Conservation (phyloP, 2,329 filamentous ascomycete species). For the Pyrenochaeta sp. region DNA sequence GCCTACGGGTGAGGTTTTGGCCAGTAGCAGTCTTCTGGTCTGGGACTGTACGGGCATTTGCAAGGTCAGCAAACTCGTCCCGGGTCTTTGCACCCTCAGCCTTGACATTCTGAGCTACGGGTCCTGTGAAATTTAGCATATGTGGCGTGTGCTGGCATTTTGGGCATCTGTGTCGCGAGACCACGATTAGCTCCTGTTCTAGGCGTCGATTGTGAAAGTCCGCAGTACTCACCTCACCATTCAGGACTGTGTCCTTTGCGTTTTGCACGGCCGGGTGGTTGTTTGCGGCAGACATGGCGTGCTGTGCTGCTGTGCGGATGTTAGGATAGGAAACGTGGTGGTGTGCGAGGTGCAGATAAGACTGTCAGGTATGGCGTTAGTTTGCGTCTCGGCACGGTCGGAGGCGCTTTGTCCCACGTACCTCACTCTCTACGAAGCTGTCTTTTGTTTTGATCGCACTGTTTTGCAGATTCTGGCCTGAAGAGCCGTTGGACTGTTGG, state of each 20-base stretch:
- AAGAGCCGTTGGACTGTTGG: conserved; percentile 32
- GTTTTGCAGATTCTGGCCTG: conserved; percentile 25
- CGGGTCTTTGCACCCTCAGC: conserved; percentile 64
- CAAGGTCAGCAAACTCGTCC: conserved; percentile 67
- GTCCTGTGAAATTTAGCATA: conserved; percentile 53
- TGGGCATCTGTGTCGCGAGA: conserved; percentile 40
- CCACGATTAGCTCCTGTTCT: conserved; percentile 34
- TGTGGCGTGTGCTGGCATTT: conserved; percentile 19
- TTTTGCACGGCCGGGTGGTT: conserved; percentile 62
- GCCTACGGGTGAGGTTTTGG: conserved; percentile 68
- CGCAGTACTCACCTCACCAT: conserved; percentile 53
- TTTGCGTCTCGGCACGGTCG: conserved; percentile 44
- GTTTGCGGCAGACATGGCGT: conserved; percentile 57
- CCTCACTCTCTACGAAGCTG: conserved; percentile 54
- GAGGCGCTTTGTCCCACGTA: conserved; percentile 44
- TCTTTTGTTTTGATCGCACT: conserved; percentile 46
- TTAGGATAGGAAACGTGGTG: conserved; percentile 37
- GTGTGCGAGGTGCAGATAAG: conserved; percentile 49
- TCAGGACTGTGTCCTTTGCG: conserved; percentile 51
- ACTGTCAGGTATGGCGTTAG: conserved; percentile 48
- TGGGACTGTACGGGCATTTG: conserved; percentile 62
- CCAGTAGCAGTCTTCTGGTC: conserved; percentile 65
- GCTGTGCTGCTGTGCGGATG: conserved; percentile 56
- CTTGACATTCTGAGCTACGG: conserved; percentile 65
- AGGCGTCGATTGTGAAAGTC: conserved; percentile 2